A percentile compares a stretch with the other conserved stretches of the same genome.
Evolutionary conservation across 2,329 filamentous ascomycete genomes (phyloP).

Genomic region (Dactylellina leptospora): DNA sequence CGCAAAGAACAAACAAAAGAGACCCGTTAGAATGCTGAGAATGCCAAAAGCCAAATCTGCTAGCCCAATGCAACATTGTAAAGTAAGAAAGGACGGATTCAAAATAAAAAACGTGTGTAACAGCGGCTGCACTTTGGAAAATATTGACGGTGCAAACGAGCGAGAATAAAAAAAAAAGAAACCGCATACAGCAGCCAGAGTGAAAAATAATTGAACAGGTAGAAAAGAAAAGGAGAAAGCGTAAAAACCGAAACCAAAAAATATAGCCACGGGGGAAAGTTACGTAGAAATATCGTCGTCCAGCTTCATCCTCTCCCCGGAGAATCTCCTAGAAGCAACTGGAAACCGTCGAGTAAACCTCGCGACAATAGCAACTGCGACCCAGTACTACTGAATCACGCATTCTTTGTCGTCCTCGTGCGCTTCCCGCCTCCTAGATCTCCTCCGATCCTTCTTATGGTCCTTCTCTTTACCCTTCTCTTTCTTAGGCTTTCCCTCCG

Average conservation of each 20-base stretch:
- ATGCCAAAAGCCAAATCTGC: slow-evolving; percentile 12
- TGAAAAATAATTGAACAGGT: neutral
- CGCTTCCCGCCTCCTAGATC: slow-evolving; percentile 35
- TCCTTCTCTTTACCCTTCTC: slow-evolving; percentile 43
- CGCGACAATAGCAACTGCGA: slow-evolving; percentile 36
- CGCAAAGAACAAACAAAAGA: slow-evolving; percentile 32
- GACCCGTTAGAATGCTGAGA: slow-evolving; percentile 27
- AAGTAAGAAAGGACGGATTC: neutral
- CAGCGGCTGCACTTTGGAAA: too few relatives aligned
- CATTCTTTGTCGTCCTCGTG: slow-evolving; percentile 49
- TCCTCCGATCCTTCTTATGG: slow-evolving; percentile 30
- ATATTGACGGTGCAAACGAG: neutral
- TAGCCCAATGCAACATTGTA: slow-evolving; percentile 14
- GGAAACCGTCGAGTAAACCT: slow-evolving; percentile 23
- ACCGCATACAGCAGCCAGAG: neutral
- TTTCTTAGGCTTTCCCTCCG: slow-evolving; percentile 26
- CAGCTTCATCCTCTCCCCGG: slow-evolving; percentile 1
- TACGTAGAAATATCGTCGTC: slow-evolving; percentile 5
- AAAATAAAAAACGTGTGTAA: too few relatives aligned
- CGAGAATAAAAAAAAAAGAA: neutral
- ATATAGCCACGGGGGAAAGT: slow-evolving; percentile 21
- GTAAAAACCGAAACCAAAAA: slow-evolving; percentile 5
- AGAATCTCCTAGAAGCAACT: slow-evolving; percentile 1
- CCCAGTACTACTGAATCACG: slow-evolving; percentile 52
- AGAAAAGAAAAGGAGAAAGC: neutral